Percentiles rank a stretch among this genome's conserved stretches.
Conservation (phyloP, 73 alveolate genomes). For the Stentor coeruleus region DNA sequence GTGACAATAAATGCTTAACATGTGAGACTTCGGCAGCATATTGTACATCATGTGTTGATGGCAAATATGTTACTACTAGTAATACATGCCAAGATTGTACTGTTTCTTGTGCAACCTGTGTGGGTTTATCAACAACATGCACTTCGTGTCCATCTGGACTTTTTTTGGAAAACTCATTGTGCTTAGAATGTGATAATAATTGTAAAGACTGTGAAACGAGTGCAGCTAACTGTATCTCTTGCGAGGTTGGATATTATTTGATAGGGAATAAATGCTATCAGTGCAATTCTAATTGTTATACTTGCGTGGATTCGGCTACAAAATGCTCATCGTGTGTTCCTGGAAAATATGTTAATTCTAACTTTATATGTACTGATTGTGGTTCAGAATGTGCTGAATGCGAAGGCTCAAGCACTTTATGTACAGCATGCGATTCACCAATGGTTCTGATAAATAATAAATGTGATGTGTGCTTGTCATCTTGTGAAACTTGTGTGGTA, state of each 20-base stretch:
- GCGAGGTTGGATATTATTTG: constrained; percentile 9
- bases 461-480: constrained; percentile 25
- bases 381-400: constrained; percentile 19
- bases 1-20: background rate
- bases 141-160: constrained; percentile 12
- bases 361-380: background rate
- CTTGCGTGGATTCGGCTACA: background rate
- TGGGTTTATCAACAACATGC: constrained; percentile 4
- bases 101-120: constrained; percentile 22
- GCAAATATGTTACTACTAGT: background rate
- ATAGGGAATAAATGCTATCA: background rate
- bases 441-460: constrained; percentile 14
- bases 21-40: background rate
- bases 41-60: background rate
- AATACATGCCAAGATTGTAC: constrained; percentile 20
- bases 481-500: constrained; percentile 21
- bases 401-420: constrained; percentile 12
- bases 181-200: constrained; percentile 18
- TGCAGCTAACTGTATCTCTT: constrained; percentile 4
- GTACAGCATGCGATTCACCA: constrained; percentile 28
- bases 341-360: constrained; percentile 7
- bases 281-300: constrained; percentile 29
- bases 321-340: constrained; percentile 26
- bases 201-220: constrained; percentile 24
- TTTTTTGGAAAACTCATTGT: background rate